phyloP scores from a whole-genome alignment of 169 alveolate species.

The Theileria sp. region DNA sequence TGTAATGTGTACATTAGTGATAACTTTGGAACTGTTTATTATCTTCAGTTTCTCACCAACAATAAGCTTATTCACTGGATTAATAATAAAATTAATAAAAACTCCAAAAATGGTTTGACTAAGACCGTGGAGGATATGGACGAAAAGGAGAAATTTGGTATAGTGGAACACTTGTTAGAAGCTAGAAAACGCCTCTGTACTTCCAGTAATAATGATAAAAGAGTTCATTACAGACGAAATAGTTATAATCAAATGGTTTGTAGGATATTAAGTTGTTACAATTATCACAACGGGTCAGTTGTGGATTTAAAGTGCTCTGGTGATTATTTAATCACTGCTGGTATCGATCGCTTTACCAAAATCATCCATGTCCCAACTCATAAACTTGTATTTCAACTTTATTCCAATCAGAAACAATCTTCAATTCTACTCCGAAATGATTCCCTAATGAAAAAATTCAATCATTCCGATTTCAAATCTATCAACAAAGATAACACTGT shows the following conservation, averaged over 20 bases:
- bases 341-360: slow-evolving; percentile 47
- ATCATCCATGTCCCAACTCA: slow-evolving; percentile 28
- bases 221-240: slow-evolving; percentile 56
- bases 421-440: slow-evolving; percentile 20
- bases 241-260: slow-evolving; percentile 54
- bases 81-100: slow-evolving; percentile 23
- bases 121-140: slow-evolving; percentile 18
- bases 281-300: slow-evolving; percentile 59
- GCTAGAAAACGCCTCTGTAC: slow-evolving; percentile 58
- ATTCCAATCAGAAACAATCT: slow-evolving; percentile 60
- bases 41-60: slow-evolving; percentile 68
- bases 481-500: background rate
- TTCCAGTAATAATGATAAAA: slow-evolving; percentile 50
- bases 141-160: slow-evolving; percentile 55
- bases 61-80: slow-evolving; percentile 45
- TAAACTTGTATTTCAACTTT: slow-evolving; percentile 25
- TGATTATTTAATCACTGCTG: slow-evolving; percentile 43
- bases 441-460: background rate
- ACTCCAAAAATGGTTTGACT: background rate
- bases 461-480: slow-evolving; percentile 13
- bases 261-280: slow-evolving; percentile 26
- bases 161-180: slow-evolving; percentile 53
- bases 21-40: slow-evolving; percentile 68
- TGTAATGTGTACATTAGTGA: slow-evolving; percentile 66
- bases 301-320: slow-evolving; percentile 42